phyloP scores from a whole-genome alignment of 306 rosid species.

The Prosopis cineraria region DNA sequence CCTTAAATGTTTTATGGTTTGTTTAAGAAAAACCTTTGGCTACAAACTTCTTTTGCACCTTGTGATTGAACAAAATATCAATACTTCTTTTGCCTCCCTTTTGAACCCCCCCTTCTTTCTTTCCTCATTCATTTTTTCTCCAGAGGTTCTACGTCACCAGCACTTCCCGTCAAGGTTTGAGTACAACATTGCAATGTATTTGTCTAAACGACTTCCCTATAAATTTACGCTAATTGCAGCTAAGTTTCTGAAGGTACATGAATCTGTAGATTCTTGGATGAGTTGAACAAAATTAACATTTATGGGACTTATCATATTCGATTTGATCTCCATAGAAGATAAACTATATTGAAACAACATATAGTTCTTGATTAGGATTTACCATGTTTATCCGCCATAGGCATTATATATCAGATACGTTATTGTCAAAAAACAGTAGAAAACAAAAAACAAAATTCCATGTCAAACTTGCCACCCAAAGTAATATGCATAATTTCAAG shows the following conservation, averaged over 20 bases:
- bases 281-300: conserved; percentile 21
- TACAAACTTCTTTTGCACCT: too few species aligned
- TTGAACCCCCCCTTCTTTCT: neutral
- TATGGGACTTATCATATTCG: neutral
- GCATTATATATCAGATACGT: conserved; percentile 3
- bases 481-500: neutral
- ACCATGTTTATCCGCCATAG: neutral
- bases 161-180: neutral
- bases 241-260: neutral
- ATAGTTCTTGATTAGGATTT: neutral
- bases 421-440: neutral
- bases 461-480: neutral
- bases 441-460: neutral
- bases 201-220: neutral
- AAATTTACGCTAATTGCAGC: neutral
- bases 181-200: neutral
- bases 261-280: neutral
- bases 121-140: too few species aligned
- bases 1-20: too few species aligned
- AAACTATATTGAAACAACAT: neutral
- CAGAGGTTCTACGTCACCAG: neutral
- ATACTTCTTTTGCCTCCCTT: neutral
- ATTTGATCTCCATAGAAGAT: neutral
- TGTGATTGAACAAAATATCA: neutral
- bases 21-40: too few species aligned